These are phyloP conservation scores for Pseudocercospora musae DNA, from an alignment of 2,329 filamentous ascomycete species.

Conservation along the genomic window DNA sequence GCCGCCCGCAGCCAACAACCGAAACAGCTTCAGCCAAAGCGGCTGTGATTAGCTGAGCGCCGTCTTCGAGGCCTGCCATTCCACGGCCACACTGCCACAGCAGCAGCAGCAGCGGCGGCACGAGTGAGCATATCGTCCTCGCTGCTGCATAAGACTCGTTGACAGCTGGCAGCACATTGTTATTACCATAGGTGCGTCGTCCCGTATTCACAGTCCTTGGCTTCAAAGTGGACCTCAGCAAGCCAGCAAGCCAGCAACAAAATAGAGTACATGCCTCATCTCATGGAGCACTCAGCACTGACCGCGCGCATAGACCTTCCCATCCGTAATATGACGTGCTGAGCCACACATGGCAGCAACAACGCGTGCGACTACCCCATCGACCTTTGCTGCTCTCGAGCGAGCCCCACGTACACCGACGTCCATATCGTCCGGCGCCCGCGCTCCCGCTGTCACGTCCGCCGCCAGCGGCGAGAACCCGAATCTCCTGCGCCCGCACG, in stretches of 20 bases:
- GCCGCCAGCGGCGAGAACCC: conserved; percentile 23
- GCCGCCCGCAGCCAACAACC: background rate
- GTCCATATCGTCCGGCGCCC: conserved; percentile 31
- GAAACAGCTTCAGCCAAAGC: conserved; percentile 3
- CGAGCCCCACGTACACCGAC: conserved; percentile 40
- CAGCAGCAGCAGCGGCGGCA: background rate
- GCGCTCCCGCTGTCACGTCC: conserved; percentile 20
- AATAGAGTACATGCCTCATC: background rate
- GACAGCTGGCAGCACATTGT: background rate
- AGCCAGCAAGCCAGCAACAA: background rate
- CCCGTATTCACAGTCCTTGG: background rate
- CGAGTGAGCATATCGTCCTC: background rate
- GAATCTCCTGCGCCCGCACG: conserved; percentile 26
- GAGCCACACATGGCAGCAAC: conserved; percentile 43
- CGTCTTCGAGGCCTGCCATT: background rate
- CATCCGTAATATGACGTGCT: conserved; percentile 16
- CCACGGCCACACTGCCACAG: background rate
- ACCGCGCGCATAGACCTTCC: conserved; percentile 5
- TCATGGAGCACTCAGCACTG: no score
- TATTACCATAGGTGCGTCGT: conserved; percentile 5
- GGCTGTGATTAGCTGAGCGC: background rate
- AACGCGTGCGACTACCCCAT: conserved; percentile 43
- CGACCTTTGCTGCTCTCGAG: conserved; percentile 39
- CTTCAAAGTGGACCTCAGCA: no score
- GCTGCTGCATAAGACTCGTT: background rate